Conservation (phyloP, 495 filamentous ascomycete genomes). For the Sporormia fimetaria region DNA sequence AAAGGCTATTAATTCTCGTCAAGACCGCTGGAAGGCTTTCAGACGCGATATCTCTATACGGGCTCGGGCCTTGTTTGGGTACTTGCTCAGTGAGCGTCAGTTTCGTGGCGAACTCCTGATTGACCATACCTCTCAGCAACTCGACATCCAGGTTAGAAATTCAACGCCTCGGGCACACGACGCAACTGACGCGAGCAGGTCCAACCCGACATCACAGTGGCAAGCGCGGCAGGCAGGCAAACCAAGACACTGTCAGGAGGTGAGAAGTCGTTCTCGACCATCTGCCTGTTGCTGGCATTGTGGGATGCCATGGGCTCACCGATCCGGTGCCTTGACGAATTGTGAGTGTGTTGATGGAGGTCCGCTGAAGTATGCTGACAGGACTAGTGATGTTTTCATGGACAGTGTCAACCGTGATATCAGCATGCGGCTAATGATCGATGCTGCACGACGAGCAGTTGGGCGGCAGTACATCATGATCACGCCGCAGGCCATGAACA, state of each 20-base stretch:
- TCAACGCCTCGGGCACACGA: neutral
- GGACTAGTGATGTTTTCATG: slow-evolving; percentile 84
- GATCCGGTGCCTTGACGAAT: slow-evolving; percentile 91
- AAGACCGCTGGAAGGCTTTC: slow-evolving; percentile 68
- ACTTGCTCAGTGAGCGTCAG: slow-evolving; percentile 73
- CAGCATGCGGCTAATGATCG: slow-evolving; percentile 88
- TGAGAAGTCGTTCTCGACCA: slow-evolving; percentile 94
- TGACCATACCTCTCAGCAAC: slow-evolving; percentile 57
- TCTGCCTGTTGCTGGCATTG: slow-evolving; percentile 80
- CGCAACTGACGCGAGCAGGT: slow-evolving; percentile 35
- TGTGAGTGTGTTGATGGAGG: slow-evolving; percentile 39
- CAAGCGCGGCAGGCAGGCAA: slow-evolving; percentile 54
- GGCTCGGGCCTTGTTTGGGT: slow-evolving; percentile 75
- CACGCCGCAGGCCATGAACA: slow-evolving; percentile 80
- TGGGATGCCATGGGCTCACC: slow-evolving; percentile 99
- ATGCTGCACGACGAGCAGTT: slow-evolving; percentile 69
- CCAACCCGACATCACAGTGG: slow-evolving; percentile 65
- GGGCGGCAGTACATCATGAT: slow-evolving; percentile 94
- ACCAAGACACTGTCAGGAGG: slow-evolving; percentile 90
- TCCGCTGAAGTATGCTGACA: neutral
- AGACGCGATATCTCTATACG: slow-evolving; percentile 69
- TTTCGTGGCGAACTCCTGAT: slow-evolving; percentile 74
- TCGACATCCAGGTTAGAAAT: slow-evolving; percentile 61
- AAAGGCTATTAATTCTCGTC: slow-evolving; percentile 54
- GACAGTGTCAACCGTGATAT: slow-evolving; percentile 90